Percentiles rank a stretch among this genome's conserved stretches.
phyloP scores from a whole-genome alignment of 352 stramenopile species.

The Blastocystis sp. region DNA sequence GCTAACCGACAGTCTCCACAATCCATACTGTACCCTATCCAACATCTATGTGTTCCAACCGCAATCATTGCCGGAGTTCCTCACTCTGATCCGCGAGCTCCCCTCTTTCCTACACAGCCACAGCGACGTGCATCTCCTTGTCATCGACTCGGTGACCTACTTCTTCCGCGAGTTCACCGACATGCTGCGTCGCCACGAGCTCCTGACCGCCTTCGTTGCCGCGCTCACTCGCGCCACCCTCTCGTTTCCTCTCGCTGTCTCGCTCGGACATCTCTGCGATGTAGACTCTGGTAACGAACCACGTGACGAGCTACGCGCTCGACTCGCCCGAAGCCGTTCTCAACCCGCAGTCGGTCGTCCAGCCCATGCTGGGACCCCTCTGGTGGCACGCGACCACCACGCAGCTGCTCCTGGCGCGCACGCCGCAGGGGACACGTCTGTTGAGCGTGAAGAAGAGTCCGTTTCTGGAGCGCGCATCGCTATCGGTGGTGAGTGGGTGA shows the following conservation, averaged over 20 bases:
- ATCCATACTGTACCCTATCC: not conserved
- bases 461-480: not conserved
- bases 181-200: not conserved
- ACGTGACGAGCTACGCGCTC: not conserved
- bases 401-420: not conserved
- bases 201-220: not conserved
- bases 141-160: constrained; percentile 28
- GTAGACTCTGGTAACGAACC: constrained; percentile 32
- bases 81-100: not conserved
- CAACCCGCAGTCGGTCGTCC: not conserved
- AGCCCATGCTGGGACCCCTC: not conserved
- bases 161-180: constrained; percentile 20
- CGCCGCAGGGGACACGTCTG: not conserved
- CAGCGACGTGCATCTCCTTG: not conserved
- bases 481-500: not conserved
- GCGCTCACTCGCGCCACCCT: not conserved
- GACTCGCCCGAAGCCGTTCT: not conserved
- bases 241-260: not conserved
- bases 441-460: not conserved
- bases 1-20: not conserved
- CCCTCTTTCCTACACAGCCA: not conserved
- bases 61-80: not conserved
- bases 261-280: not conserved
- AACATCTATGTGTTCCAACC: constrained; percentile 19
- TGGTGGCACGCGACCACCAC: constrained; percentile 27